Percentiles rank a stretch among this genome's conserved stretches.
Evolutionary conservation across 1,284 basidiomycete genomes (phyloP).

Genomic region (Cutaneotrichosporon spelunceum): DNA sequence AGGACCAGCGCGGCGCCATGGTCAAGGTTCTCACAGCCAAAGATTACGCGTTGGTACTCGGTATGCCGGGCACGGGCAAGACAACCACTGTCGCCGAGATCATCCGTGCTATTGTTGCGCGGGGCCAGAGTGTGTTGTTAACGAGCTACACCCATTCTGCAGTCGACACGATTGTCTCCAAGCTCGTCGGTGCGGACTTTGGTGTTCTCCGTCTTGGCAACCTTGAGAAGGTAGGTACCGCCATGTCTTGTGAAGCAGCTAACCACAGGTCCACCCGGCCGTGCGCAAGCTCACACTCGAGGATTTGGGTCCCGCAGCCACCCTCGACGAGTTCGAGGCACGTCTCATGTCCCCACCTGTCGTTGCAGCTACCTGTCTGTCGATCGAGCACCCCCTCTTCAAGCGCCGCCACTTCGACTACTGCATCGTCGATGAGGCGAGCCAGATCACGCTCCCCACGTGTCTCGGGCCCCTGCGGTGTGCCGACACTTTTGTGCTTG

Average conservation of each 20-base stretch:
- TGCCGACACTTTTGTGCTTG: slow-evolving; percentile 85
- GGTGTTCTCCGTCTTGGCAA: slow-evolving; percentile 83
- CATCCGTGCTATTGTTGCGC: slow-evolving; percentile 70
- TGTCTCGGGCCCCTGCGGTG: slow-evolving; percentile 89
- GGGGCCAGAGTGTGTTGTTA: slow-evolving; percentile 82
- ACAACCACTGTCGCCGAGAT: slow-evolving; percentile 90
- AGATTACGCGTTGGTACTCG: slow-evolving; percentile 89
- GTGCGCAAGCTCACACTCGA: slow-evolving; percentile 68
- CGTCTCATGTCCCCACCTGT: slow-evolving; percentile 82
- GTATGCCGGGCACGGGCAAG: slow-evolving; percentile 99
- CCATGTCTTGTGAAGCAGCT: slow-evolving; percentile 66
- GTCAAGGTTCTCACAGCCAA: slow-evolving; percentile 69
- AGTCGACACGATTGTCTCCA: slow-evolving; percentile 89
- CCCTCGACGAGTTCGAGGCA: slow-evolving; percentile 71
- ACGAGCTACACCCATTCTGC: slow-evolving; percentile 96
- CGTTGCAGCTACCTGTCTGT: slow-evolving; percentile 91
- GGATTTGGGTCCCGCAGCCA: slow-evolving; percentile 58
- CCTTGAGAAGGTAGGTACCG: slow-evolving; percentile 77
- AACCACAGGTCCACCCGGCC: slow-evolving; percentile 75
- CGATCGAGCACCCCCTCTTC: slow-evolving; percentile 87
- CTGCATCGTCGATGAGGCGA: slow-evolving; percentile 97
- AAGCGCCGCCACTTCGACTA: slow-evolving; percentile 83
- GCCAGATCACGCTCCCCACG: slow-evolving; percentile 93
- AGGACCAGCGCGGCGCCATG: slow-evolving; percentile 71
- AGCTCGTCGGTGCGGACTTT: slow-evolving; percentile 67